These are phyloP conservation scores for Erythrophleum fordii DNA, from an alignment of 306 rosid species.

Conservation along the genomic window DNA sequence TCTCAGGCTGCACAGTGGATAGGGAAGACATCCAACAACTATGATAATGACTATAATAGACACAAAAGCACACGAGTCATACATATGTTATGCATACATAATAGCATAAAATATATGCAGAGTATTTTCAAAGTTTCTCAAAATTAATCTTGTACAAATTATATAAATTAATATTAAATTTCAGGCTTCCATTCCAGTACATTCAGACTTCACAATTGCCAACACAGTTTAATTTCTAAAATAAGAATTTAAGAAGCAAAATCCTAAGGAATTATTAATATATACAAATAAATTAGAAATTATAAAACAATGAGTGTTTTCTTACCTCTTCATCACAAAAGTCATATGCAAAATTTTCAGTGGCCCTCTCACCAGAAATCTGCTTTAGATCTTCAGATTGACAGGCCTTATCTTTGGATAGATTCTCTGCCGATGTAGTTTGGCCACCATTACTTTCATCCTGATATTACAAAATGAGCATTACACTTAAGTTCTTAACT, in stretches of 20 bases:
- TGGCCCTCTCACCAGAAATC: conserved; percentile 43
- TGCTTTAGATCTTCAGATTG: conserved; percentile 49
- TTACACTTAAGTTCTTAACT: conserved; percentile 55
- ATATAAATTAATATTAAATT: background rate
- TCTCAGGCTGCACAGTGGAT: background rate
- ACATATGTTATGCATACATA: background rate
- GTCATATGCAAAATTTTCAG: conserved; percentile 55
- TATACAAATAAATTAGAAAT: background rate
- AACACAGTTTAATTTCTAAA: background rate
- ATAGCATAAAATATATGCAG: background rate
- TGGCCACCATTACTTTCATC: conserved; percentile 57
- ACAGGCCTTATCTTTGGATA: conserved; percentile 42
- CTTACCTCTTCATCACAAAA: conserved; percentile 85
- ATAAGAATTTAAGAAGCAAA: background rate
- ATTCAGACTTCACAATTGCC: background rate
- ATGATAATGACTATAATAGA: background rate
- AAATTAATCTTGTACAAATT: background rate
- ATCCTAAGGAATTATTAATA: background rate
- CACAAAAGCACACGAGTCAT: background rate
- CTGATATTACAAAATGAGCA: conserved; percentile 56
- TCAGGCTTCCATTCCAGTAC: background rate
- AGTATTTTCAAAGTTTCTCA: background rate
- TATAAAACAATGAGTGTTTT: background rate
- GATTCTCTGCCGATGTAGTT: conserved; percentile 44
- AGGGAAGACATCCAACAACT: background rate